Evolutionary conservation across 495 filamentous ascomycete species (phyloP).

Genomic region (Articulospora tetracladia): DNA sequence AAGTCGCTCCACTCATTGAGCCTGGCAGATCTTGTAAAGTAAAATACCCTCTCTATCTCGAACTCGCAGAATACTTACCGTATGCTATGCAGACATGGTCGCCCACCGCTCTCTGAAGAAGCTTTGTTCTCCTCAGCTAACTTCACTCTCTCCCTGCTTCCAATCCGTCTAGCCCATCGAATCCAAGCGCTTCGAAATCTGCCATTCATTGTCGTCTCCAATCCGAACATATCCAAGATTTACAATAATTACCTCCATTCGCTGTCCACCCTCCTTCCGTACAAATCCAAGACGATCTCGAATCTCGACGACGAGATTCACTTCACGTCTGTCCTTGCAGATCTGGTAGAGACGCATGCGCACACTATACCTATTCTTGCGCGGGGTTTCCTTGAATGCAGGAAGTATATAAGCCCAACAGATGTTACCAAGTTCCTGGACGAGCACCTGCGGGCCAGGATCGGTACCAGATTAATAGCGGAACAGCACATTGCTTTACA

Average conservation of each 20-base stretch:
- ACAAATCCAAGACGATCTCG: constrained; percentile 69
- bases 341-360: constrained; percentile 86
- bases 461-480: constrained; percentile 89
- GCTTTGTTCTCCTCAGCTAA: constrained; percentile 85
- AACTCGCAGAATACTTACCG: not conserved
- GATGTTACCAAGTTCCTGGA: constrained; percentile 91
- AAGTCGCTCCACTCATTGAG: constrained; percentile 78
- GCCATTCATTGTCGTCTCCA: constrained; percentile 95
- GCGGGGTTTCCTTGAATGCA: constrained; percentile 85
- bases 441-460: constrained; percentile 87
- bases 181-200: constrained; percentile 90
- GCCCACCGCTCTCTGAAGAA: constrained; percentile 76
- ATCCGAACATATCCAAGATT: constrained; percentile 86
- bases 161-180: constrained; percentile 89
- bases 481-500: constrained; percentile 97
- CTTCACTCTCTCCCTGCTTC: constrained; percentile 89
- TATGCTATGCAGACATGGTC: constrained; percentile 64
- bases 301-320: constrained; percentile 82
- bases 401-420: constrained; percentile 72
- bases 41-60: constrained; percentile 17
- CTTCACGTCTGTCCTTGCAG: constrained; percentile 88
- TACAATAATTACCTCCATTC: constrained; percentile 95
- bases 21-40: constrained; percentile 86
- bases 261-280: constrained; percentile 81
- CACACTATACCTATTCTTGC: constrained; percentile 94